phyloP scores from a whole-genome alignment of 306 rosid species.

The Luffa aegyptiaca region DNA sequence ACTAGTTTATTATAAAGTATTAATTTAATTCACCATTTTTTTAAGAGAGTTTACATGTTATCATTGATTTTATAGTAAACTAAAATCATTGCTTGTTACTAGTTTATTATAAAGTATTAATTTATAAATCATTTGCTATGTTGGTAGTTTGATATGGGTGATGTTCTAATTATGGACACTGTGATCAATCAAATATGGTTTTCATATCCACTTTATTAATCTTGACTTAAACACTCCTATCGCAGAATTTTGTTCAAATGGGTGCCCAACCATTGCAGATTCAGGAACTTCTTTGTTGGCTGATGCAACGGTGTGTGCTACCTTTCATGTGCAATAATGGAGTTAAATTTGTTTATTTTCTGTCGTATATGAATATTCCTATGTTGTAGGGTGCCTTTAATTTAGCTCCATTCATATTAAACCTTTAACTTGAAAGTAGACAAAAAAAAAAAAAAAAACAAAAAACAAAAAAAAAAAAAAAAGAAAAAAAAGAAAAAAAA shows the following conservation, averaged over 20 bases:
- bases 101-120: neutral
- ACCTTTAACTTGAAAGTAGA: no score
- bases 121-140: constrained; percentile 1
- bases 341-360: neutral
- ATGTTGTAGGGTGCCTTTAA: neutral
- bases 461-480: no score
- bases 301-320: constrained; percentile 51
- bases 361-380: neutral
- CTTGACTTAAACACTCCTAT: neutral
- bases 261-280: constrained; percentile 78
- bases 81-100: neutral
- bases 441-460: no score
- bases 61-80: no score
- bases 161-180: constrained; percentile 36
- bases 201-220: neutral
- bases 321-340: neutral
- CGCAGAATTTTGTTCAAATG: constrained; percentile 60
- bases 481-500: no score
- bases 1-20: no score
- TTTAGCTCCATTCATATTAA: neutral
- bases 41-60: no score
- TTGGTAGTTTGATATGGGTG: constrained; percentile 70
- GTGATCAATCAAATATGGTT: neutral
- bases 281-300: constrained; percentile 83
- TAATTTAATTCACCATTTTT: no score